Conservation (phyloP, 1,284 basidiomycete genomes). For the Sanghuangporus sanghuang region DNA sequence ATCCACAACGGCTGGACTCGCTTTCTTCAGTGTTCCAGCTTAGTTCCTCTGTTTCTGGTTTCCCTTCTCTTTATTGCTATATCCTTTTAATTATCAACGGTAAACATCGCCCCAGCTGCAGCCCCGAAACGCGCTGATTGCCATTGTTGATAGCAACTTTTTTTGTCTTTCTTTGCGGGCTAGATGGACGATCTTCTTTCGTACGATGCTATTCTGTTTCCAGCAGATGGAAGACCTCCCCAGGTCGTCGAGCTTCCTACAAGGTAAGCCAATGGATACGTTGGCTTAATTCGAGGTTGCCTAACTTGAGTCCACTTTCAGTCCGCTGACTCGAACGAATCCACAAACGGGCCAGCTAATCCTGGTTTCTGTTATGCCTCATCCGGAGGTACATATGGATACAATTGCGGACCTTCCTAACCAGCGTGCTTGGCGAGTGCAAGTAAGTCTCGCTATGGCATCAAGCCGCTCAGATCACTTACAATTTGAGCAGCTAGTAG, state of each 20-base stretch:
- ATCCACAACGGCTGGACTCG: neutral
- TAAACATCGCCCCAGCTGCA: conserved; percentile 9
- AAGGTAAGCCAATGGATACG: neutral
- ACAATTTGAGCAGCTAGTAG: conserved; percentile 49
- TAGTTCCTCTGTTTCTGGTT: conserved; percentile 7
- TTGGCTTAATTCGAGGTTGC: too few relatives aligned
- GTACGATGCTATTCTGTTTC: conserved; percentile 60
- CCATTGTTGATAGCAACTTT: conserved; percentile 1
- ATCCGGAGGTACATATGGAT: conserved; percentile 80
- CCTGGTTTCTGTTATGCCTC: conserved; percentile 46
- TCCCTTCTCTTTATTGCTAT: conserved; percentile 15
- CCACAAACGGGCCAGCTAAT: conserved; percentile 39
- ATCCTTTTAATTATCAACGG: conserved; percentile 11
- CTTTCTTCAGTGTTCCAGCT: conserved; percentile 6
- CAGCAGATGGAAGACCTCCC: conserved; percentile 50
- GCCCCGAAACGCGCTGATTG: neutral
- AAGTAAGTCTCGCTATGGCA: conserved; percentile 38
- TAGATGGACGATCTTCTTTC: conserved; percentile 55
- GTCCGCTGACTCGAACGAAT: conserved; percentile 45
- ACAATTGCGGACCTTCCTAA: conserved; percentile 70
- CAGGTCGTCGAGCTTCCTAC: conserved; percentile 67
- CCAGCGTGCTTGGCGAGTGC: conserved; percentile 63
- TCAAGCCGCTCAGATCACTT: neutral
- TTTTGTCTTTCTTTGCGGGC: neutral
- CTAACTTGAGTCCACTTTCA: conserved; percentile 28